Base-by-base conservation (phyloP, 1,139 yeast genomes). In the Taphrina pruni region DNA sequence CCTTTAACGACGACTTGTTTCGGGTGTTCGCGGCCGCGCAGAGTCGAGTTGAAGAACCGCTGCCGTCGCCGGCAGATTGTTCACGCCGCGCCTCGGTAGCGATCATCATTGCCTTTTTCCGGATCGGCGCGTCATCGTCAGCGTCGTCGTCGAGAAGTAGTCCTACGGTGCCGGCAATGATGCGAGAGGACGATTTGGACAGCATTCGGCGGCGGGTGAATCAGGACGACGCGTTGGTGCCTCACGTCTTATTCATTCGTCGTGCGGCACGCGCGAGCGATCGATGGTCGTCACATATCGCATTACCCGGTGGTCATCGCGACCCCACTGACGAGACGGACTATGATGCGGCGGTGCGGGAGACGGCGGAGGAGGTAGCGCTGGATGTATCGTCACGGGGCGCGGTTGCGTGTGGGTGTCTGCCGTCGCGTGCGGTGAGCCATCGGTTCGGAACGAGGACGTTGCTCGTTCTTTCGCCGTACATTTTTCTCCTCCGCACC, bases 261-360 rank as follows among this genome's bases (percentile, higher is more conserved):
- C 76, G 82, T 7, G 75, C 81, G 0, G 71, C 75, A 0, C 74
- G 80, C 26, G 73, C 72, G 6, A 73, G 79, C 1, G 82, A 80
- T 69, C 73, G 81, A n/a, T 80, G 82, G 82, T 79, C 82, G 5
- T 79, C 81, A 12, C 82, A 80, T 71, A 76, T 80, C 56, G 82
- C 82, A 0, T 71, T 80, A 0, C 82, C 82, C 0, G 82, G 82
- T 1, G 82, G 82, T 1, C 74, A 77, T 32, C 75, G 79, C 12
- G 82, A 80, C 58, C 75, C 77, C 2, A 77, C 74, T 6, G 32
- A 26, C 32, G 76, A 72, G 21, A 73, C 77, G 26, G 80, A 78
- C 65, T 50, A 75, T 11, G 77, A 75, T 17, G 75, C 80, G 1
- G 82, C 82, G 0, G 72, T 75, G 8, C 76, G 82, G 4, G 82